Evolutionary conservation across 2,329 filamentous ascomycete genomes (phyloP).

Genomic region (Ceratocystiopsis sp.): DNA sequence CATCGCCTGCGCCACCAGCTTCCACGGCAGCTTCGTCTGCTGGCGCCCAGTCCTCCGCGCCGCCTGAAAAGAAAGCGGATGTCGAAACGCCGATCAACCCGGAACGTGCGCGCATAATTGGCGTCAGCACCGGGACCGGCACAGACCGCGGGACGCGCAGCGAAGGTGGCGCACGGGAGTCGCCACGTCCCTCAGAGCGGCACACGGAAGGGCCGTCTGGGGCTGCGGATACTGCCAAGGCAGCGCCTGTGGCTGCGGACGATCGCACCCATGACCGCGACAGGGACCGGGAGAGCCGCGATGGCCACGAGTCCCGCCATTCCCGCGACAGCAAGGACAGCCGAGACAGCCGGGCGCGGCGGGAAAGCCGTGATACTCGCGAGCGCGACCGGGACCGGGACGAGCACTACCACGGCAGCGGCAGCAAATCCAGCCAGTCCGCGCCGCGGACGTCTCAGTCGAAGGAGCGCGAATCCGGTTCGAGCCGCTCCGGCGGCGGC

Average conservation of each 20-base stretch:
- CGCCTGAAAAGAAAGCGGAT: background rate
- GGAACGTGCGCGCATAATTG: slow-evolving; percentile 33
- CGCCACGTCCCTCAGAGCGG: too few species aligned
- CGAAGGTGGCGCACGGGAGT: slow-evolving; percentile 1
- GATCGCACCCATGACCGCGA: slow-evolving; percentile 19
- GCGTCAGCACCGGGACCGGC: too few species aligned
- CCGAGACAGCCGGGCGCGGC: slow-evolving; percentile 8
- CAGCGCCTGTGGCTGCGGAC: too few species aligned
- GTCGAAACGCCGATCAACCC: slow-evolving; percentile 28
- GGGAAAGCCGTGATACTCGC: background rate
- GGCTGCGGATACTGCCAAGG: too few species aligned
- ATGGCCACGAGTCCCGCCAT: background rate
- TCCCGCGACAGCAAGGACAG: slow-evolving; percentile 7
- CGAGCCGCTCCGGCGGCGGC: too few species aligned
- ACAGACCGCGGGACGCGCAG: too few species aligned
- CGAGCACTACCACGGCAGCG: background rate
- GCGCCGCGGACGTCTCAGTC: too few species aligned
- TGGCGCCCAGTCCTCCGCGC: background rate
- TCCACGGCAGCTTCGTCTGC: background rate
- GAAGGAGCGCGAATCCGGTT: too few species aligned
- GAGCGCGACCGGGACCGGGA: background rate
- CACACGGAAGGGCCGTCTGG: too few species aligned
- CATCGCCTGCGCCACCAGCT: background rate
- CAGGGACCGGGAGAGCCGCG: slow-evolving; percentile 20
- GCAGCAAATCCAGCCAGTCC: too few species aligned